These are phyloP conservation scores for Monotropa hypopitys DNA, from an alignment of 179 eudicot species.

Conservation along the genomic window DNA sequence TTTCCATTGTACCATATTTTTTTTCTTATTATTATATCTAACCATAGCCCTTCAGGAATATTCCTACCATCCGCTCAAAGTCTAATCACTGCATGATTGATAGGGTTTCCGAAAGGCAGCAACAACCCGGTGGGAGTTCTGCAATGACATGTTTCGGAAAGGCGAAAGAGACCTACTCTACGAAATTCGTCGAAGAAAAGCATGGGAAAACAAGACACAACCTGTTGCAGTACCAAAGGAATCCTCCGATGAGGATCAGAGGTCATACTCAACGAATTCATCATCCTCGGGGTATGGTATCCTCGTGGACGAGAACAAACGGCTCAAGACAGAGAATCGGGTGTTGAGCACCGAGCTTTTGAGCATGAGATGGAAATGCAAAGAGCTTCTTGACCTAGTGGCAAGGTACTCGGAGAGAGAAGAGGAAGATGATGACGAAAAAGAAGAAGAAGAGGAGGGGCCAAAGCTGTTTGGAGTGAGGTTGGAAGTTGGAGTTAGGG, in stretches of 20 bases:
- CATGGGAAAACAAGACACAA: constrained; percentile 42
- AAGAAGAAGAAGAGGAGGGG: constrained; percentile 10
- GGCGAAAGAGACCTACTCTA: constrained; percentile 51
- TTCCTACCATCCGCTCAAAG: no score
- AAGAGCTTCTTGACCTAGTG: constrained; percentile 58
- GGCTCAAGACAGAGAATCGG: constrained; percentile 54
- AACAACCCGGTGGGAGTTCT: constrained; percentile 75
- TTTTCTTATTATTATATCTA: no score
- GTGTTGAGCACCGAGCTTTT: constrained; percentile 48
- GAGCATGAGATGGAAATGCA: constrained; percentile 56
- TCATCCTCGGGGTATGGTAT: constrained; percentile 43
- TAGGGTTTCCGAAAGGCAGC: constrained; percentile 84
- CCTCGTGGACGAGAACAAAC: constrained; percentile 67
- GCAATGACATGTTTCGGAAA: constrained; percentile 62
- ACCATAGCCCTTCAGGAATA: no score
- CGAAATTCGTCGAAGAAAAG: constrained; percentile 63
- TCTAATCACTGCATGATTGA: neutral
- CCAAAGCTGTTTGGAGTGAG: constrained; percentile 85
- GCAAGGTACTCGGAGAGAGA: constrained; percentile 15
- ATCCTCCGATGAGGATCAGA: constrained; percentile 39
- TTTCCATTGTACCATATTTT: no score
- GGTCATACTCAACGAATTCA: constrained; percentile 63
- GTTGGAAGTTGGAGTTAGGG: constrained; percentile 40
- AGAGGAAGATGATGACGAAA: constrained; percentile 15
- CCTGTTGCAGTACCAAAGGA: constrained; percentile 5